Evolutionary conservation across 768 basidiomycete species (phyloP).

Genomic region (Agrocybe praecox): DNA sequence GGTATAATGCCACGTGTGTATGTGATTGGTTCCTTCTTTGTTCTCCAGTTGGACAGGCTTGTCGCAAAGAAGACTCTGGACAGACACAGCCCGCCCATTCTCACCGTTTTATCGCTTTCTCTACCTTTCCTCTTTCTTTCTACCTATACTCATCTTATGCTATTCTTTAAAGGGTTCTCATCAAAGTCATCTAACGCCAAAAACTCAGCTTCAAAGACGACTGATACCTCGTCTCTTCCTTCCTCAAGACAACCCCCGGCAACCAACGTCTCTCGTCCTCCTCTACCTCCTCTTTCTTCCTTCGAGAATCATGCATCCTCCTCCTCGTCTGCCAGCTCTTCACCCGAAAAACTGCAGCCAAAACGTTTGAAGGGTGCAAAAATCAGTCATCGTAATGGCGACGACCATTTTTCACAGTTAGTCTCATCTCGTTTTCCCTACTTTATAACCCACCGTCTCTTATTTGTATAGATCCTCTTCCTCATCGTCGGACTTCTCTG

Average conservation of each 20-base stretch:
- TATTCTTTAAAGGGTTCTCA: slow-evolving; percentile 26
- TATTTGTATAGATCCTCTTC: slow-evolving; percentile 5
- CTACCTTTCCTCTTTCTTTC: slow-evolving; percentile 11
- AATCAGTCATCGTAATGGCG: slow-evolving; percentile 20
- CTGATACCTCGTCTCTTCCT: slow-evolving; percentile 12
- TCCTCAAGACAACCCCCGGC: slow-evolving; percentile 16
- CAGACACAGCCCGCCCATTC: slow-evolving; percentile 10
- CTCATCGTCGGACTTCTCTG: background rate
- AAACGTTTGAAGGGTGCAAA: slow-evolving; percentile 14
- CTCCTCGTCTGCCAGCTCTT: slow-evolving; percentile 4
- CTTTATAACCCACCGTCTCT: slow-evolving; percentile 10
- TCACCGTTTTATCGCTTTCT: slow-evolving; percentile 9
- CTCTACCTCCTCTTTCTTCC: slow-evolving; percentile 2
- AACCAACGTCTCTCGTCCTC: slow-evolving; percentile 13
- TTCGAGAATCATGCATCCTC: slow-evolving; percentile 2
- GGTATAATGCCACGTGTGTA: slow-evolving; percentile 26
- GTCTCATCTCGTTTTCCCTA: slow-evolving; percentile 3
- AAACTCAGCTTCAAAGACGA: slow-evolving; percentile 4
- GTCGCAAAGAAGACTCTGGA: slow-evolving; percentile 14
- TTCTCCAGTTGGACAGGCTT: slow-evolving; percentile 24
- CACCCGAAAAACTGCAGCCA: slow-evolving; percentile 1
- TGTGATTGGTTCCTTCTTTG: slow-evolving; percentile 27
- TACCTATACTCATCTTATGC: slow-evolving; percentile 15
- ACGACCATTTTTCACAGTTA: slow-evolving; percentile 15
- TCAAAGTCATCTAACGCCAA: slow-evolving; percentile 19